Evolutionary conservation across 495 filamentous ascomycete genomes (phyloP).

Genomic region (Hypoxylon intermedium): DNA sequence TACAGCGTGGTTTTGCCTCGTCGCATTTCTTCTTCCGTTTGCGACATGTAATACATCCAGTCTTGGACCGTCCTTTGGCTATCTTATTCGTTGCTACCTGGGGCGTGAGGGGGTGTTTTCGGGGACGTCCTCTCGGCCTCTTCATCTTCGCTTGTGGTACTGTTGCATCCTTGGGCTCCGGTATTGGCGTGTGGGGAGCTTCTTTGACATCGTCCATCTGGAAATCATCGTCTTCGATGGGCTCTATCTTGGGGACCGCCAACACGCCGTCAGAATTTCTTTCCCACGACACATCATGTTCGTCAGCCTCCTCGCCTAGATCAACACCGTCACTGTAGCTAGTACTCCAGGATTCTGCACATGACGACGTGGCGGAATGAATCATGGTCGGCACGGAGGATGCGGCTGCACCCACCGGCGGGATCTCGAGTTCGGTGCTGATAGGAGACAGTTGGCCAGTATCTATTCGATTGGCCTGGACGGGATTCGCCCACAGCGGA

Average conservation of each 20-base stretch:
- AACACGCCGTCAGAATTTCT: conserved; percentile 45
- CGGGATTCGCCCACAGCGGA: conserved; percentile 48
- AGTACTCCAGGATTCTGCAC: conserved; percentile 46
- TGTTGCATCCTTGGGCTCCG: conserved; percentile 26
- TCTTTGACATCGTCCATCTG: conserved; percentile 55
- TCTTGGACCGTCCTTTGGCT: conserved; percentile 90
- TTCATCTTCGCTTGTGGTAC: conserved; percentile 52
- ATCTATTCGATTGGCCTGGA: conserved; percentile 44
- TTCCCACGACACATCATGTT: conserved; percentile 49
- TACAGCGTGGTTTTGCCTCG: conserved; percentile 87
- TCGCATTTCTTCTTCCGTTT: conserved; percentile 97
- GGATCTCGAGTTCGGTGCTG: conserved; percentile 55
- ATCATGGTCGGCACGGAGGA: conserved; percentile 43
- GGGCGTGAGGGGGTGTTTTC: conserved; percentile 77
- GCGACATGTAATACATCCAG: conserved; percentile 90
- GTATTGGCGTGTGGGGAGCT: conserved; percentile 45
- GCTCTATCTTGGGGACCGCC: conserved; percentile 54
- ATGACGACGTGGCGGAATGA: conserved; percentile 46
- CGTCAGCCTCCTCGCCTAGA: conserved; percentile 18
- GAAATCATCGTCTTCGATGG: conserved; percentile 56
- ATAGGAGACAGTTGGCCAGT: conserved; percentile 59
- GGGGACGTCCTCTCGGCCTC: conserved; percentile 76
- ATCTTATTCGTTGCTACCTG: conserved; percentile 63
- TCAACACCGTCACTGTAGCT: conserved; percentile 40
- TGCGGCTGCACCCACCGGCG: conserved; percentile 41